Base-by-base conservation (phyloP, 2,329 filamentous ascomycete genomes). In the Colletotrichum eleusines region DNA sequence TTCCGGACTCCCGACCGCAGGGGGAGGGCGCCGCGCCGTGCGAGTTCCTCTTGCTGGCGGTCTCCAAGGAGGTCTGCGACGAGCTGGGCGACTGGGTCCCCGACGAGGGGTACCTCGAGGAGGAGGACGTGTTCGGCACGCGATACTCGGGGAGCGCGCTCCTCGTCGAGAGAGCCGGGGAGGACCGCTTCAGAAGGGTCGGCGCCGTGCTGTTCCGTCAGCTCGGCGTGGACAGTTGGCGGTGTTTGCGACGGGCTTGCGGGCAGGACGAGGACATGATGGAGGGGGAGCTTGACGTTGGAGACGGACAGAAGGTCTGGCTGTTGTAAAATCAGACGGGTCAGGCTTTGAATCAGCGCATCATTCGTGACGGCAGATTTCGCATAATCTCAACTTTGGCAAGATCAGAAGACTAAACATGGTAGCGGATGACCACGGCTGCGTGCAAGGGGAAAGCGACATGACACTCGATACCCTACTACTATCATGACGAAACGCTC, bases 161-260 rank as follows among this genome's bases (percentile, higher is more conserved):
- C 23, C 40, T 68, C 20, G 60, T 64, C 12, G 59, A 63, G 33
- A 8, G 16, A 4, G 26, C 38, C 7, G 54, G 40, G 3, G 33
- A 33, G 11, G n/a, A 42, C 1, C 16, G 31, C 14, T 42, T 50
- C 6, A 51, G 16, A 20, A 50, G 65, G 35, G n/a, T 64, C 12
- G 65, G 65, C 18, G 33, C 33, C 31, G 48, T 68, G 18, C 16
- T 35, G 20, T 68, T 68, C 8, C 59, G 65, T 16, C 59, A 57
- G 31, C 18, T 64, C 2, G 28, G 26, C 8, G 16, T 4, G 6
- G 40, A 50, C 18, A 58, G 58, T 12, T 64, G 65, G 65, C 14
- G 9, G 31, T 20, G 14, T 18, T 35, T 58, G 4, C 59, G 51
- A 11, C 40, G 33, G 5, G 60, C 51, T 28, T 64, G 60, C n/a